These are phyloP conservation scores for Marchantia paleacea DNA, from an alignment of 225 moss, liverwort and hornwort genomes.

Conservation along the genomic window DNA sequence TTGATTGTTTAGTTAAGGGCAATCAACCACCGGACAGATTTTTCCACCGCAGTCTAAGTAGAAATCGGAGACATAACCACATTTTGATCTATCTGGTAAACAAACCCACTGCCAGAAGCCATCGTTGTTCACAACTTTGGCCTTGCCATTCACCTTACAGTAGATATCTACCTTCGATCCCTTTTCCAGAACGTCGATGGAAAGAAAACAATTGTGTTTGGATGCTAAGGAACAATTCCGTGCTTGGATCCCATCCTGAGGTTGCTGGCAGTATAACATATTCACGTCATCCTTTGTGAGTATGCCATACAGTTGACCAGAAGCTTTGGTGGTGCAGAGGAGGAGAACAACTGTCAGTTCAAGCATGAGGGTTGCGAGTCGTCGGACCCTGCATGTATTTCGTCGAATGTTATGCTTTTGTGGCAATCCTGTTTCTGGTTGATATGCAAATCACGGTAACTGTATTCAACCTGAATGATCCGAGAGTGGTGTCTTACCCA, in stretches of 20 bases:
- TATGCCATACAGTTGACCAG: not conserved
- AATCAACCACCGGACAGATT: not conserved
- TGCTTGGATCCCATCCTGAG: no score
- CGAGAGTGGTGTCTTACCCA: no score
- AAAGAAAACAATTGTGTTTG: not conserved
- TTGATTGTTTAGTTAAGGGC: no score
- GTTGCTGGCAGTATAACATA: not conserved
- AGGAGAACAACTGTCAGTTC: not conserved
- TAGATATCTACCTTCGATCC: not conserved
- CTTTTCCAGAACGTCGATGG: not conserved
- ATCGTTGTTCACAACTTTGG: not conserved
- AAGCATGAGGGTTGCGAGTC: not conserved
- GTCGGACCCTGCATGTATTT: not conserved
- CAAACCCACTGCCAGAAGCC: not conserved
- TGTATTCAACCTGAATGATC: no score
- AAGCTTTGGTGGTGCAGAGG: not conserved
- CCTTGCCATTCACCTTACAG: not conserved
- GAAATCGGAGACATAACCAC: not conserved
- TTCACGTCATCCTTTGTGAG: not conserved
- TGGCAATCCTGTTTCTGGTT: no score
- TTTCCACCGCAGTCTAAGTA: not conserved
- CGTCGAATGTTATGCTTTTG: not conserved
- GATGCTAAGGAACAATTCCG: not conserved
- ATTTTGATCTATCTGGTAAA: not conserved
- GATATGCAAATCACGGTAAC: no score